phyloP scores from a whole-genome alignment of 2,329 filamentous ascomycete genomes.

The Aureobasidium subglaciale region DNA sequence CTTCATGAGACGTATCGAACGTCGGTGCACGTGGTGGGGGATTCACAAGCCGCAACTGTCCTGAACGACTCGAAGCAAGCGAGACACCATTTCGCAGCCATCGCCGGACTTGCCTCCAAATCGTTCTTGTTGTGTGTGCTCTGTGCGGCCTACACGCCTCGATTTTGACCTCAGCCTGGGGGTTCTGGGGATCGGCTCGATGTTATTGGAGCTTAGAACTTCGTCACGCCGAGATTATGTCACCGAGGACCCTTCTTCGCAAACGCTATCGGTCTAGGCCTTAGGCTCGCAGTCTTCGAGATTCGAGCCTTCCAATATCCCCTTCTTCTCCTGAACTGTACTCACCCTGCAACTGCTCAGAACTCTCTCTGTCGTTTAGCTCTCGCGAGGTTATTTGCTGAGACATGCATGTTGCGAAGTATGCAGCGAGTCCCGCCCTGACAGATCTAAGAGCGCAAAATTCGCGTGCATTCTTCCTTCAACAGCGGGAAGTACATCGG shows the following conservation, averaged over 20 bases:
- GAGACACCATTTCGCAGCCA: slow-evolving; percentile 6
- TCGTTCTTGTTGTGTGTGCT: background rate
- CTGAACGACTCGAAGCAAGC: slow-evolving; percentile 10
- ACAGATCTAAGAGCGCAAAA: too few relatives aligned
- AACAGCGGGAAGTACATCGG: background rate
- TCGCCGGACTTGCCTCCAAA: background rate
- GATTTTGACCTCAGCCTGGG: background rate
- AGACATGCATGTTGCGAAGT: too few relatives aligned
- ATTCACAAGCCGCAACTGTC: background rate
- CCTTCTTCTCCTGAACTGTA: background rate
- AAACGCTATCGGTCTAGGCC: background rate
- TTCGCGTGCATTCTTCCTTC: background rate
- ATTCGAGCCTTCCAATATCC: background rate
- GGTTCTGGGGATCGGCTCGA: background rate
- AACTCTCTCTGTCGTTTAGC: background rate
- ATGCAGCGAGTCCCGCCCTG: too few relatives aligned
- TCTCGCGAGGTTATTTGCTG: background rate
- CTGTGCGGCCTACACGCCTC: background rate
- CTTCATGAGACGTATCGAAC: slow-evolving; percentile 14
- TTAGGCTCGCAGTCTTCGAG: background rate
- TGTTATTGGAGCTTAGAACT: background rate
- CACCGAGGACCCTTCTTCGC: background rate
- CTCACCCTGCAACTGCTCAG: background rate
- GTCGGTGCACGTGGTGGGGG: slow-evolving; percentile 2
- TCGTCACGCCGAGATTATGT: background rate